A percentile compares a stretch with the other conserved stretches of the same genome.
These are phyloP conservation scores for Malus hybrid DNA, from an alignment of 331 rosid genomes.

Conservation along the genomic window DNA sequence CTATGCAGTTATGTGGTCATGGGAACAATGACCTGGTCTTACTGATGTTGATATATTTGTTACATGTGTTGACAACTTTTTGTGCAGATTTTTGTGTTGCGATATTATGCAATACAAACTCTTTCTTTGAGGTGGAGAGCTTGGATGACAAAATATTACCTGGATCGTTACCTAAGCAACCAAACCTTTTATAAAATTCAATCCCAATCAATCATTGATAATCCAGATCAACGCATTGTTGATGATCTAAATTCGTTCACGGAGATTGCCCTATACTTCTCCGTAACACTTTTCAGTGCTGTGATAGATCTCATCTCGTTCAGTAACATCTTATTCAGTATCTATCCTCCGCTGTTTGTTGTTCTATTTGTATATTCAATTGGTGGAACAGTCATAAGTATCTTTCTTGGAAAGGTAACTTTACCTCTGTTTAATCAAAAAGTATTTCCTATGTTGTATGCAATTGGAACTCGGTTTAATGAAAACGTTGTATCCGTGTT, in stretches of 20 bases:
- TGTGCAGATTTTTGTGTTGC: slow-evolving; percentile 74
- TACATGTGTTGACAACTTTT: neutral
- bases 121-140: slow-evolving; percentile 96
- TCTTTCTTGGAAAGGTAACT: slow-evolving; percentile 78
- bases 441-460: neutral
- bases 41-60: slow-evolving; percentile 6
- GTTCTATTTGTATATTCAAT: slow-evolving; percentile 78
- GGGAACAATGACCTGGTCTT: neutral
- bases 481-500: neutral
- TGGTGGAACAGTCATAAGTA: slow-evolving; percentile 85
- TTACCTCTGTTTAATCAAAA: neutral
- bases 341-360: slow-evolving; percentile 86
- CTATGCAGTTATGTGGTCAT: neutral
- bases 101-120: slow-evolving; percentile 80
- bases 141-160: slow-evolving; percentile 92
- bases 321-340: slow-evolving; percentile 83
- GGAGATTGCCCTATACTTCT: slow-evolving; percentile 72
- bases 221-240: slow-evolving; percentile 94
- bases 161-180: slow-evolving; percentile 76
- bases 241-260: slow-evolving; percentile 90
- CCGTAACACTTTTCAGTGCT: slow-evolving; percentile 72
- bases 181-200: slow-evolving; percentile 87
- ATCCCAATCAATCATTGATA: slow-evolving; percentile 86
- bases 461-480: neutral
- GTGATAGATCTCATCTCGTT: slow-evolving; percentile 80